phyloP scores from a whole-genome alignment of 352 stramenopile species.

The Globisporangium canariense region DNA sequence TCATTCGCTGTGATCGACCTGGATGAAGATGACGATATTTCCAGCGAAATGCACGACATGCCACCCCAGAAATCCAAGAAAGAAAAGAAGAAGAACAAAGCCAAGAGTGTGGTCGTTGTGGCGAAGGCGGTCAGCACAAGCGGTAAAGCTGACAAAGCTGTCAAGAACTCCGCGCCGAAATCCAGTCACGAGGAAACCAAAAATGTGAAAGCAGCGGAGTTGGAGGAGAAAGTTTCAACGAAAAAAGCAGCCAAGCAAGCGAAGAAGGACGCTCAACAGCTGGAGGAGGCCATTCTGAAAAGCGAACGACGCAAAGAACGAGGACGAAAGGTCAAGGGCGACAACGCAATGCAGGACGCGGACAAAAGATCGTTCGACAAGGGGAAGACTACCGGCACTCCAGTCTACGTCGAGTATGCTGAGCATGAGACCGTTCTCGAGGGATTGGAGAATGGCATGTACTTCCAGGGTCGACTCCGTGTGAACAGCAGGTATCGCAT shows the following conservation, averaged over 20 bases:
- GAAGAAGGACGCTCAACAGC: slow-evolving; percentile 19
- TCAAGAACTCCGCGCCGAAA: neutral
- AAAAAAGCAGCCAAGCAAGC: slow-evolving; percentile 8
- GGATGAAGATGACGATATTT: neutral
- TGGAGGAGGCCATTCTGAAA: slow-evolving; percentile 14
- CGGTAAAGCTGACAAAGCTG: neutral
- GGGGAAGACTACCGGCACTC: slow-evolving; percentile 10
- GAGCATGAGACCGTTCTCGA: slow-evolving; percentile 27
- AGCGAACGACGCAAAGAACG: slow-evolving; percentile 4
- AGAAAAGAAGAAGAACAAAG: neutral
- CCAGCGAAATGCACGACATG: neutral
- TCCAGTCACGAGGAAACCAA: neutral
- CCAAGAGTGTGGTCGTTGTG: neutral
- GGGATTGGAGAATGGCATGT: slow-evolving; percentile 31
- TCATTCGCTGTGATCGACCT: neutral
- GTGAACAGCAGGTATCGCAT: slow-evolving; percentile 70
- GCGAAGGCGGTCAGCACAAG: neutral
- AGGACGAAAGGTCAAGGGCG: neutral
- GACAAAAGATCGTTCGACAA: slow-evolving; percentile 6
- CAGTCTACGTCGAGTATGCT: slow-evolving; percentile 38
- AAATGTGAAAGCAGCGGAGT: neutral
- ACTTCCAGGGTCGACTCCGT: slow-evolving; percentile 66
- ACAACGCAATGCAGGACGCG: neutral
- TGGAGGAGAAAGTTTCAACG: neutral
- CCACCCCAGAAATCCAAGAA: neutral